Percentiles rank a stretch among this genome's conserved stretches.
These are phyloP conservation scores for Suillus spraguei DNA, from an alignment of 768 basidiomycete species.

Conservation along the genomic window DNA sequence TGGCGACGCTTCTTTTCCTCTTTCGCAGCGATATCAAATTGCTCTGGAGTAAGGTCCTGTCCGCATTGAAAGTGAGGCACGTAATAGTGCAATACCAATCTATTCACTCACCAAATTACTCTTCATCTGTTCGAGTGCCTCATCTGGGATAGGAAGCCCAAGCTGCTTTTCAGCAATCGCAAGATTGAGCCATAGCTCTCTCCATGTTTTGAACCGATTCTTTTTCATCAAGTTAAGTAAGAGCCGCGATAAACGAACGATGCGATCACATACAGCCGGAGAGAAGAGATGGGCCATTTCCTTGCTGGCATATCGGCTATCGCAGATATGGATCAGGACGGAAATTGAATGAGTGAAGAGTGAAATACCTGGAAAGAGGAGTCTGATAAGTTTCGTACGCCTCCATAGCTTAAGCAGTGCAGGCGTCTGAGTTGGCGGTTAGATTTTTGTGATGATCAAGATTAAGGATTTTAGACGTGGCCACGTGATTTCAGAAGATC, in stretches of 20 bases:
- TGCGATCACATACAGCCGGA: constrained; percentile 62
- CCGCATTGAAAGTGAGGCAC: constrained; percentile 14
- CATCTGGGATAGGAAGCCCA: constrained; percentile 85
- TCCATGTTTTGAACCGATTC: constrained; percentile 97
- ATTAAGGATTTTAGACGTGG: constrained; percentile 4
- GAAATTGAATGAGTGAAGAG: background rate
- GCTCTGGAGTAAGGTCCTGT: constrained; percentile 81
- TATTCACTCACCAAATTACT: constrained; percentile 70
- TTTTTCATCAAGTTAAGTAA: constrained; percentile 33
- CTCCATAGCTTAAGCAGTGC: constrained; percentile 47
- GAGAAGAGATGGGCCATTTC: constrained; percentile 99
- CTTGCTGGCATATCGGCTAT: constrained; percentile 97
- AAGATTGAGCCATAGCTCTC: constrained; percentile 93
- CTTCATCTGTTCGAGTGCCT: constrained; percentile 94
- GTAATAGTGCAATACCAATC: background rate
- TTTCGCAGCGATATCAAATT: constrained; percentile 87
- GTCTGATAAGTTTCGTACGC: constrained; percentile 76
- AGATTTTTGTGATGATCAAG: constrained; percentile 10
- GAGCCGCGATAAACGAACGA: background rate
- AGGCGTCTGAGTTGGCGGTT: background rate
- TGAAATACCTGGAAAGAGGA: constrained; percentile 72
- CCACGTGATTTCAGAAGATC: constrained; percentile 1
- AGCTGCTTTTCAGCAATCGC: constrained; percentile 97
- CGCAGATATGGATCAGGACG: constrained; percentile 7
- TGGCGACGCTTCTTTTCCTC: constrained; percentile 98